A percentile compares a stretch with the other conserved stretches of the same genome.
phyloP scores from a whole-genome alignment of 768 basidiomycete genomes.

The Mycena floridula region DNA sequence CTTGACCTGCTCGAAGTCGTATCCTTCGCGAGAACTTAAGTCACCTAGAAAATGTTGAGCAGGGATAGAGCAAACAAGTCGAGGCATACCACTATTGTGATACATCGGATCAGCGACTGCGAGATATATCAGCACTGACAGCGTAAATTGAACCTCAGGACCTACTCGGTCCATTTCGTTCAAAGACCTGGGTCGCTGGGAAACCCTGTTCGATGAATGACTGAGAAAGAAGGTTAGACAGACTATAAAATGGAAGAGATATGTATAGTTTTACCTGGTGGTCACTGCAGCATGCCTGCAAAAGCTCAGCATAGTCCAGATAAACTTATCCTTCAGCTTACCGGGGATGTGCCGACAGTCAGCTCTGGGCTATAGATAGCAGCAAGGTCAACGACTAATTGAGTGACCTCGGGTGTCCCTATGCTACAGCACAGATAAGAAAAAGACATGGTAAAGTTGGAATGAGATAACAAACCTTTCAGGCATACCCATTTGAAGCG shows the following conservation, averaged over 20 bases:
- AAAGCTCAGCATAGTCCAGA: too few relatives aligned
- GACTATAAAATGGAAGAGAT: too few relatives aligned
- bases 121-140: conserved; percentile 19
- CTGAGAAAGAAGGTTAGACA: too few relatives aligned
- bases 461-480: conserved; percentile 39
- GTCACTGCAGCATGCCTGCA: conserved; percentile 89
- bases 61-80: conserved; percentile 1
- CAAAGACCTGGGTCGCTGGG: conserved; percentile 84
- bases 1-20: conserved; percentile 76
- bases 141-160: conserved; percentile 29
- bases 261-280: too few relatives aligned
- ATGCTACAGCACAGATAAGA: conserved; percentile 43
- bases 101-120: conserved; percentile 90
- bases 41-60: conserved; percentile 47
- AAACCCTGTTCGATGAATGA: conserved; percentile 80
- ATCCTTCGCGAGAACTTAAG: conserved; percentile 70
- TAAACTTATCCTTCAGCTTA: too few relatives aligned
- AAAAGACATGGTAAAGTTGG: neutral
- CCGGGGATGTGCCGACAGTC: conserved; percentile 58
- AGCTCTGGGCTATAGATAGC: conserved; percentile 79
- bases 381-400: conserved; percentile 71
- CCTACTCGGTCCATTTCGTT: conserved; percentile 76
- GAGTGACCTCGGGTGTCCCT: conserved; percentile 68
- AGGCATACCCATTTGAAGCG: conserved; percentile 79
- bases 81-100: conserved; percentile 63